Evolutionary conservation across 1,139 yeast genomes (phyloP), one percentile per base, ranked within the genome.

Genomic region (Pichia sp.): DNA sequence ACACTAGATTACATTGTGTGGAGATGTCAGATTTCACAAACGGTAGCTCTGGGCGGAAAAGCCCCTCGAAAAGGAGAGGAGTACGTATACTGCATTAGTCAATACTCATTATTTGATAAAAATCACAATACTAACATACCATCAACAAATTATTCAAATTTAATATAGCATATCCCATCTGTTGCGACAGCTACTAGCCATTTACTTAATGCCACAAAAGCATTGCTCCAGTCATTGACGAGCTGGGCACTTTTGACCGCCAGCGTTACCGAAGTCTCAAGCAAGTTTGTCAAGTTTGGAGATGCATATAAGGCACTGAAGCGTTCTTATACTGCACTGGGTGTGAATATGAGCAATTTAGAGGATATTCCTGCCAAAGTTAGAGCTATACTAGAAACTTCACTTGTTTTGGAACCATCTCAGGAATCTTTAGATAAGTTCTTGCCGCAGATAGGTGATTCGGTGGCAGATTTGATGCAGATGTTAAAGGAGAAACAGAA

Each of bases 291-390:
- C 12, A 81, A 77, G 47, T 68, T 93, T 26, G 98, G 98, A 0
- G 91, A 91, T 55, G 96, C 91, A 59, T 93, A 87, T 63, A 78
- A 93, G 49, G 75, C 85, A 3, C 87, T 94, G 0, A 77, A 91
- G 15, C 71, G 86, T 44, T 81, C 86, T 3, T 83, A 84, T 53
- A 61, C 73, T 12, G 66, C 66, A 30, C 77, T 82, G 1, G 87
- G 87, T 1, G 73, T 84, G 3, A 83, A 79, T 43, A 78, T 77
- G 31, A 55, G 72, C 8, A 91, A 81, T 49, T 59, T 85, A 17
- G 85, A 87, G 3, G 88, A 84, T 49, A 91, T 84, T 3, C 94
- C 94, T 0, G 73, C 68, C 40, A 69, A 75, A 13, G 61, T 85
- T 22, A 67, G 98, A 35, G 69, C 70, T 6, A 85, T 91, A 3